Evolutionary conservation across 495 filamentous ascomycete genomes (phyloP).

Genomic region (Jackrogersella multiformis): DNA sequence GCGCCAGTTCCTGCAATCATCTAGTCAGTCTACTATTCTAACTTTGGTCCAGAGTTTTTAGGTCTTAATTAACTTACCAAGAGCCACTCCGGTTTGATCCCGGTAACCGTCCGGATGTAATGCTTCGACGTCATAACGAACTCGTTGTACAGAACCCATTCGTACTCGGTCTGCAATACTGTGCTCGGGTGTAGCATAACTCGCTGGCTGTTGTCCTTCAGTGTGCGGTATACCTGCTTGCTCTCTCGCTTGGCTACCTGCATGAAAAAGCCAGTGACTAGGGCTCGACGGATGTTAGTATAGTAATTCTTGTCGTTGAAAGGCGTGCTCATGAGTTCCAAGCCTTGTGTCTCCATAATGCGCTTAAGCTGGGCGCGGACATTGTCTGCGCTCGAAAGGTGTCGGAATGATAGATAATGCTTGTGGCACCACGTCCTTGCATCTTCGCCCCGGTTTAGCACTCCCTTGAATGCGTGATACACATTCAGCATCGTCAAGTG

Average conservation of each 20-base stretch:
- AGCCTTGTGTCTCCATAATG: constrained; percentile 92
- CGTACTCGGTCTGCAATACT: constrained; percentile 81
- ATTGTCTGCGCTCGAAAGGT: constrained; percentile 91
- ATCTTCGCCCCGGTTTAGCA: constrained; percentile 73
- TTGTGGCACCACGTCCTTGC: constrained; percentile 94
- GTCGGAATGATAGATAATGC: constrained; percentile 92
- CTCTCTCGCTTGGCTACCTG: constrained; percentile 94
- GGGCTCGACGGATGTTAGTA: constrained; percentile 90
- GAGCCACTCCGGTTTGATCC: constrained; percentile 83
- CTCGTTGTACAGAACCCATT: constrained; percentile 99
- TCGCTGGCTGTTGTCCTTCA: constrained; percentile 85
- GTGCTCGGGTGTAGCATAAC: constrained; percentile 94
- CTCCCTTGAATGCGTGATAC: constrained; percentile 93
- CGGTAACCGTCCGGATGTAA: constrained; percentile 77
- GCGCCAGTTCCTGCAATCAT: constrained; percentile 76
- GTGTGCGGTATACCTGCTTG: constrained; percentile 87
- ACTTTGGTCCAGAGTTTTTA: background rate
- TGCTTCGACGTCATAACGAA: constrained; percentile 98
- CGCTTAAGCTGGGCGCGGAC: constrained; percentile 89
- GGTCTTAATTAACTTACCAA: constrained; percentile 67
- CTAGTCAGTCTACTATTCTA: constrained; percentile 11
- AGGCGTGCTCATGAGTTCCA: constrained; percentile 85
- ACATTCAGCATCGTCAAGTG: constrained; percentile 97
- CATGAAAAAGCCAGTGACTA: constrained; percentile 99
- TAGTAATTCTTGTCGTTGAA: constrained; percentile 98